Evolutionary conservation across 129 eudicot genomes (phyloP).

Genomic region (Saussurea involucrata): DNA sequence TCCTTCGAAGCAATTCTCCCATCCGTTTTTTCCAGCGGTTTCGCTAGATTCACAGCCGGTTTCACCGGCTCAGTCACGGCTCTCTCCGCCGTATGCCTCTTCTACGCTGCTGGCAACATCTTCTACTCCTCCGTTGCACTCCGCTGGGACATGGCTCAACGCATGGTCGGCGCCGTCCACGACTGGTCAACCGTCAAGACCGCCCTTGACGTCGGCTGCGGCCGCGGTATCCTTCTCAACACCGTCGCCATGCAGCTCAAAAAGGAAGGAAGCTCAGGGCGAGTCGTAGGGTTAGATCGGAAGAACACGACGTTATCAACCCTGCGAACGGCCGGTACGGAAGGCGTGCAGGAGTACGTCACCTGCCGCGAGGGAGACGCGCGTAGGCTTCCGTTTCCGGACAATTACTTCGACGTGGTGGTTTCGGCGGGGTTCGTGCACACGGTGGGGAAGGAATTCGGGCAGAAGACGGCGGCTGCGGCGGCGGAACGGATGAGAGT

Average conservation of each 20-base stretch:
- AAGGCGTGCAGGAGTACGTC: slow-evolving; percentile 89
- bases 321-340: slow-evolving; percentile 57
- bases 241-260: slow-evolving; percentile 81
- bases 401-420: slow-evolving; percentile 90
- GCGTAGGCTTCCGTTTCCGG: slow-evolving; percentile 68
- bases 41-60: slow-evolving; percentile 70
- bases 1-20: slow-evolving; percentile 41
- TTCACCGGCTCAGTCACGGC: slow-evolving; percentile 86
- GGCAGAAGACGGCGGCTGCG: slow-evolving; percentile 73
- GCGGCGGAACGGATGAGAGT: slow-evolving; percentile 88
- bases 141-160: slow-evolving; percentile 74
- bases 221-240: slow-evolving; percentile 82
- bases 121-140: slow-evolving; percentile 79
- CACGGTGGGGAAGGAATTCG: slow-evolving; percentile 83
- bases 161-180: slow-evolving; percentile 52
- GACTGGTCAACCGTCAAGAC: slow-evolving; percentile 59
- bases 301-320: slow-evolving; percentile 49
- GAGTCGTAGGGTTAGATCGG: slow-evolving; percentile 68
- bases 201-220: slow-evolving; percentile 81
- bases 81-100: slow-evolving; percentile 66
- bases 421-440: slow-evolving; percentile 77
- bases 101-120: slow-evolving; percentile 66
- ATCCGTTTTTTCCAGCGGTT: slow-evolving; percentile 33
- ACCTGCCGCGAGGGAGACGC: slow-evolving; percentile 86
- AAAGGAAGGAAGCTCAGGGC: slow-evolving; percentile 76